phyloP scores from a whole-genome alignment of 305 asterid genomes.

The Ilex paraguariensis region DNA sequence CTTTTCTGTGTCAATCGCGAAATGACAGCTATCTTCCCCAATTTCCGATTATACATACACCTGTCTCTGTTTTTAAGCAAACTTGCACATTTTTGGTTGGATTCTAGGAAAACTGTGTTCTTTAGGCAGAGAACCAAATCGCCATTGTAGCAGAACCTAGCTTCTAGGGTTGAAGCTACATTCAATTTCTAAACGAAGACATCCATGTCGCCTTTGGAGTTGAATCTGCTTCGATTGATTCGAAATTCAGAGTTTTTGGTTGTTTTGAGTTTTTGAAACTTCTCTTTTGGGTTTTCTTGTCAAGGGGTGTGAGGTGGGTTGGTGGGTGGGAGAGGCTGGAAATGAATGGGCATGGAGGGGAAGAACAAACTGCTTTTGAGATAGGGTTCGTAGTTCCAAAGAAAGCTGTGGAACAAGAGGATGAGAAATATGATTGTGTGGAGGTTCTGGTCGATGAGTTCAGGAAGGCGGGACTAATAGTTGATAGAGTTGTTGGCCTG shows the following conservation, averaged over 20 bases:
- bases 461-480: conserved; percentile 52
- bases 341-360: conserved; percentile 51
- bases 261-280: conserved; percentile 11
- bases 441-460: conserved; percentile 67
- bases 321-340: conserved; percentile 21
- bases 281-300: conserved; percentile 7
- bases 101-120: conserved; percentile 19
- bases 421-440: conserved; percentile 39
- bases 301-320: conserved; percentile 15
- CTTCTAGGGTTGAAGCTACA: conserved; percentile 14
- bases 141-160: conserved; percentile 11
- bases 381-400: conserved; percentile 71
- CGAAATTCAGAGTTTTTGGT: conserved; percentile 9
- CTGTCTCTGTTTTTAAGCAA: conserved; percentile 22
- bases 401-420: conserved; percentile 34
- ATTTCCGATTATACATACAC: conserved; percentile 34
- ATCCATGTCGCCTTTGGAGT: conserved; percentile 7
- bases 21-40: conserved; percentile 30
- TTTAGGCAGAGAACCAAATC: background rate
- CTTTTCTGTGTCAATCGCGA: conserved; percentile 29
- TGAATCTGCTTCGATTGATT: conserved; percentile 8
- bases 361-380: conserved; percentile 60
- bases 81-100: conserved; percentile 16
- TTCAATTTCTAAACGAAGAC: conserved; percentile 13
- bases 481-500: conserved; percentile 71